Evolutionary conservation across 2,329 filamentous ascomycete species (phyloP).

Genomic region (Phyllosticta capitalensis): DNA sequence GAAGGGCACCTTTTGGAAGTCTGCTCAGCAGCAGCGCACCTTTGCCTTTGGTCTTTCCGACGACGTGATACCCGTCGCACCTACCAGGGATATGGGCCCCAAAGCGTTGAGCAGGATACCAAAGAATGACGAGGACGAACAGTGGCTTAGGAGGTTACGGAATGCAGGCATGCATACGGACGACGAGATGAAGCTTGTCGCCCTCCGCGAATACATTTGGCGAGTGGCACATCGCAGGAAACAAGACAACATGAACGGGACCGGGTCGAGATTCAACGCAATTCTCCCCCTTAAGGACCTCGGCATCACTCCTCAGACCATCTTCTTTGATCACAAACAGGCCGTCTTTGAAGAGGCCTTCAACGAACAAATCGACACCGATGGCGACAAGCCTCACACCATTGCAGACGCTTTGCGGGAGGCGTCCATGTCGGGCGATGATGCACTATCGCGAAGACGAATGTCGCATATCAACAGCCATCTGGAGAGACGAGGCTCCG

Average conservation of each 20-base stretch:
- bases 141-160: slow-evolving; percentile 77
- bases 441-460: slow-evolving; percentile 43
- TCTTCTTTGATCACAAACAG: slow-evolving; percentile 78
- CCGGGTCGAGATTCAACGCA: slow-evolving; percentile 45
- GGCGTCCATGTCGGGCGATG: slow-evolving; percentile 80
- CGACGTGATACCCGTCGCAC: slow-evolving; percentile 43
- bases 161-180: slow-evolving; percentile 74
- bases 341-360: slow-evolving; percentile 37
- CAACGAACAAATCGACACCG: slow-evolving; percentile 24
- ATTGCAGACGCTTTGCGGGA: slow-evolving; percentile 87
- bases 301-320: slow-evolving; percentile 72
- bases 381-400: slow-evolving; percentile 50
- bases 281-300: slow-evolving; percentile 68
- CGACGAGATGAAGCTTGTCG: slow-evolving; percentile 83
- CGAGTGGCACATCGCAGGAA: slow-evolving; percentile 64
- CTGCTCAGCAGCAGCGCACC: slow-evolving; percentile 58
- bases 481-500: slow-evolving; percentile 21
- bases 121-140: slow-evolving; percentile 86
- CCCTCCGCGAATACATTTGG: slow-evolving; percentile 85
- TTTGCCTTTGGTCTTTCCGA: slow-evolving; percentile 56
- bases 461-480: slow-evolving; percentile 32
- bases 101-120: slow-evolving; percentile 53
- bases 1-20: slow-evolving; percentile 79
- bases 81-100: slow-evolving; percentile 46
- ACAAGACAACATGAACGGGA: slow-evolving; percentile 35